These are phyloP conservation scores for Candida albicans DNA, from an alignment of 1,139 yeast species.

Conservation along the genomic window DNA sequence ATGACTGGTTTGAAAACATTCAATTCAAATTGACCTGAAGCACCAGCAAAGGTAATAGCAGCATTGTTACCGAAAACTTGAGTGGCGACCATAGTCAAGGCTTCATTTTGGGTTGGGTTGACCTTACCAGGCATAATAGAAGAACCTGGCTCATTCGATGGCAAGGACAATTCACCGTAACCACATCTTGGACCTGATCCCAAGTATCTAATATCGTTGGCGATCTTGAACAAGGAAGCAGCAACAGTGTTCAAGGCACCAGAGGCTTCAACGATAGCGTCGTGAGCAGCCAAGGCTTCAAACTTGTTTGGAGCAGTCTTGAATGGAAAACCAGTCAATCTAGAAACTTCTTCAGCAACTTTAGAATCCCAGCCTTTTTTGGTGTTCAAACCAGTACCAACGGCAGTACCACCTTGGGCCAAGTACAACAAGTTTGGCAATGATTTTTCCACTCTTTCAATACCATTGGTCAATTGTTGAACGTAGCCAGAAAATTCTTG, in stretches of 20 bases:
- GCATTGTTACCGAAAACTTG: slow-evolving; percentile 98
- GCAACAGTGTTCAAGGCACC: slow-evolving; percentile 98
- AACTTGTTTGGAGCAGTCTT: slow-evolving; percentile 97
- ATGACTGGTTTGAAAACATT: slow-evolving; percentile 97
- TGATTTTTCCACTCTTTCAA: slow-evolving; percentile 75
- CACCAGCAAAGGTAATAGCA: slow-evolving; percentile 95
- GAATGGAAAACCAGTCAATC: slow-evolving; percentile 84
- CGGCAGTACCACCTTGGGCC: slow-evolving; percentile 99
- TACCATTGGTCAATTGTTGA: slow-evolving; percentile 88
- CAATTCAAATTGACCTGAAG: slow-evolving; percentile 97
- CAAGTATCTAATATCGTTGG: slow-evolving; percentile 95
- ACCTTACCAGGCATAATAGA: slow-evolving; percentile 99
- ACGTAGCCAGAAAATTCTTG: slow-evolving; percentile 98
- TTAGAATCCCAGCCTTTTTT: slow-evolving; percentile 82
- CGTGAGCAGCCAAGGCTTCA: slow-evolving; percentile 98
- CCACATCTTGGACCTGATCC: slow-evolving; percentile 99
- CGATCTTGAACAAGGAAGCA: slow-evolving; percentile 88
- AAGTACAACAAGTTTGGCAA: slow-evolving; percentile 75
- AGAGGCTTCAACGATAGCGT: slow-evolving; percentile 94
- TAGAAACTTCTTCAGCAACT: slow-evolving; percentile 76
- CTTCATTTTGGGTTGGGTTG: slow-evolving; percentile 98
- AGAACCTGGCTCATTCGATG: slow-evolving; percentile 99
- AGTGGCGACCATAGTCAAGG: slow-evolving; percentile 95
- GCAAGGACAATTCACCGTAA: slow-evolving; percentile 90
- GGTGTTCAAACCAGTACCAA: slow-evolving; percentile 97